Base-by-base conservation (phyloP, 805 yeast genomes). In the Yarrowia divulgata region DNA sequence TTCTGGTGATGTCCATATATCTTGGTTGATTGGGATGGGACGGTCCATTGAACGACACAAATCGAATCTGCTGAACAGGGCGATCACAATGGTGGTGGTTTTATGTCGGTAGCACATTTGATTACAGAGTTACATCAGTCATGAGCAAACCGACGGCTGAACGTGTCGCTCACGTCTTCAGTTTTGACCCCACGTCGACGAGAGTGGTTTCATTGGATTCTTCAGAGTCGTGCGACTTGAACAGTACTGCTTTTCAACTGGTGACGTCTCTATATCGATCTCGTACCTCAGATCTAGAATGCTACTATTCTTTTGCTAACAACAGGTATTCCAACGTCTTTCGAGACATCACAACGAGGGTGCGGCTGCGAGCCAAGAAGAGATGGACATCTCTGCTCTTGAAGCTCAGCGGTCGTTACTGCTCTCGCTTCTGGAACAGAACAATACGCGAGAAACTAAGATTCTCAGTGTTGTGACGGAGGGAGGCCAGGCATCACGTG, bases 251-350 rank as follows among this genome's bases (percentile, higher is more conserved):
- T 16, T 16, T 16, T 16, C 3, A 16, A 3, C 8, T 6, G 8
- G 16, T 6, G 16, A 2, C 40, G 16, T 14, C 8, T 9, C 45
- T 6, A 16, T 16, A 42, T 42, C 45, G 8, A 1, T 23, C 29
- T 23, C 4, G 3, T 2, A 23, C 29, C 2, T 23, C 29, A 23
- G 29, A 23, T 23, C 29, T 23, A 23, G 29, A 23, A 23, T 23
- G 29, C 3, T 4, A 23, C 29, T 23, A 2, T 23, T 23, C 29
- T 23, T 23, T 23, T 18, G 14, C 9, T 55, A 48, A 63, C 50
- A 55, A 7, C 57, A 63, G 68, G 68, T 63, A 16, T 63, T 63
- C 48, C 57, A 63, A 37, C 55, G 68, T 23, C 57, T 63, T 12
- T 48, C 68, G 2, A 16, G 57, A 48, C 57, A 48, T 10, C 68